Conservation (phyloP, 169 alveolate species). For the Pseudocohnilembus persalinus region DNA sequence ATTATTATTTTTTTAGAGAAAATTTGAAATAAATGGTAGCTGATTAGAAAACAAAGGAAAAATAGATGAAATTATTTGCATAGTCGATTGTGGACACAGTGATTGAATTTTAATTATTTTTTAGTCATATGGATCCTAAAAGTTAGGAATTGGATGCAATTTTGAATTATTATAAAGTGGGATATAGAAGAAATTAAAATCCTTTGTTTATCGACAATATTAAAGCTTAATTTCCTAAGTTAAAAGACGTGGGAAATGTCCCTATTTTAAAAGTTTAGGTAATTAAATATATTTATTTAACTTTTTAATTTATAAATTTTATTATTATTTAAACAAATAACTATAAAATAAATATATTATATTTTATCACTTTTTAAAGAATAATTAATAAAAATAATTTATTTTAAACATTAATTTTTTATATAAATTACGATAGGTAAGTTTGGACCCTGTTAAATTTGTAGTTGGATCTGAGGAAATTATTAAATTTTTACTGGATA, state of each 20-base stretch:
- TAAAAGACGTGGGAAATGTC: not conserved
- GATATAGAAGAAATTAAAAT: slow-evolving; percentile 7
- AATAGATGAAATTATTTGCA: slow-evolving; percentile 3
- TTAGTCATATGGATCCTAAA: slow-evolving; percentile 4
- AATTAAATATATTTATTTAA: not conserved
- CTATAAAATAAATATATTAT: not conserved
- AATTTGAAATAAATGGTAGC: not conserved
- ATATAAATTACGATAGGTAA: not conserved
- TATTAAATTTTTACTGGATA: slow-evolving; percentile 3
- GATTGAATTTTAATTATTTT: slow-evolving; percentile 20
- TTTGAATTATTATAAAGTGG: slow-evolving; percentile 10
- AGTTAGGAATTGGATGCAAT: slow-evolving; percentile 15
- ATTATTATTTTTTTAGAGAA: not conserved
- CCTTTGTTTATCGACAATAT: not conserved
- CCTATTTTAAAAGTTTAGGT: not conserved
- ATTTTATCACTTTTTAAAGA: not conserved
- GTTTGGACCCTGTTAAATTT: slow-evolving; percentile 20
- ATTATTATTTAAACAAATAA: not conserved
- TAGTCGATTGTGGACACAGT: slow-evolving; percentile 17
- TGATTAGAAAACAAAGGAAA: slow-evolving; percentile 2
- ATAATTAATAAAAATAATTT: not conserved
- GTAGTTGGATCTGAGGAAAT: not conserved
- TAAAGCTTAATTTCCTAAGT: not conserved
- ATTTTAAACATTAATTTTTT: slow-evolving; percentile 13
- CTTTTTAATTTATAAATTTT: not conserved